Conservation (phyloP, 176 grass and related monocot species). For the Themeda triandra region DNA sequence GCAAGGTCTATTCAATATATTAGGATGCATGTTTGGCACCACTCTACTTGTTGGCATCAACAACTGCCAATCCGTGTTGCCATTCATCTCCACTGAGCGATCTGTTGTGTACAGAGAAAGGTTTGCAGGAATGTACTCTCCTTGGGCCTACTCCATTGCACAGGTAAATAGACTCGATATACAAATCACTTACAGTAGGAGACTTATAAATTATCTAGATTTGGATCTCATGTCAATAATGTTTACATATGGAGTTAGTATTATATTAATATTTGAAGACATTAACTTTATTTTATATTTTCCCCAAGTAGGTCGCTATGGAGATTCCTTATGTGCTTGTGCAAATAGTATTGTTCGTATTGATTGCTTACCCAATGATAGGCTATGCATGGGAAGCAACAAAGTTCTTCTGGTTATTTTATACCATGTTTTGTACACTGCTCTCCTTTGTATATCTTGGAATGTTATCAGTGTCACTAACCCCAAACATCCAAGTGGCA, state of each 20-base stretch:
- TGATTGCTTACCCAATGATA: no score
- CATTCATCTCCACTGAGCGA: conserved; percentile 53
- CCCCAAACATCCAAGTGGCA: conserved; percentile 58
- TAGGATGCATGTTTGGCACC: conserved; percentile 55
- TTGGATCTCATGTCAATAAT: not conserved
- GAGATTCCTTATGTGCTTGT: no score
- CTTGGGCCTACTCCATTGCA: conserved; percentile 78
- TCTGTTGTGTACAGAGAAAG: conserved; percentile 68
- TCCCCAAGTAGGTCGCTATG: not conserved
- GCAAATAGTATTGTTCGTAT: no score
- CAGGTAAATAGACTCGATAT: conserved; percentile 16
- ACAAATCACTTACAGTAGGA: not conserved
- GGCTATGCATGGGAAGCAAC: conserved; percentile 41
- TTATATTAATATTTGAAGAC: no score
- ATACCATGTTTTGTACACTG: conserved; percentile 55
- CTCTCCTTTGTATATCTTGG: conserved; percentile 66
- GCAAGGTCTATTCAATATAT: conserved; percentile 77
- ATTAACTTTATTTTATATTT: not conserved
- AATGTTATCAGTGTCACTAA: conserved; percentile 63
- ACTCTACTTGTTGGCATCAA: conserved; percentile 55
- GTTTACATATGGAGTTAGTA: no score
- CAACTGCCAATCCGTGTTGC: conserved; percentile 52
- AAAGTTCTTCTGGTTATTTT: conserved; percentile 71
- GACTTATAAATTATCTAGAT: not conserved
- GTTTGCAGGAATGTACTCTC: conserved; percentile 87